Conservation (phyloP, 202 grass and related monocot genomes). For the Alloteropsis angusta region DNA sequence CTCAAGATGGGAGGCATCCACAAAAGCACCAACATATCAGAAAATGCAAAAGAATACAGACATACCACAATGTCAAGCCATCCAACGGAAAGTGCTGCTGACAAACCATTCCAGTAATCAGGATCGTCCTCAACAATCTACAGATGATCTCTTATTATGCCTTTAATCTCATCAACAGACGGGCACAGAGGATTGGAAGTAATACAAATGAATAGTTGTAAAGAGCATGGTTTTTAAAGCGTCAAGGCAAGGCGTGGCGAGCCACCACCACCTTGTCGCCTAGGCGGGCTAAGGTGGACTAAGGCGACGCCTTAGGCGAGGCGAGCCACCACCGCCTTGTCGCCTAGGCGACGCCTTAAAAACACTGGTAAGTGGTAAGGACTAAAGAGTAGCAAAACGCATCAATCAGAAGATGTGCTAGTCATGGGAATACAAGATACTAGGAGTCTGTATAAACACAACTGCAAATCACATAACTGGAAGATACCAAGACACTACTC, state of each 20-base stretch:
- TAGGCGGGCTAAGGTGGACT: no score
- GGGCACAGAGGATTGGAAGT: background rate
- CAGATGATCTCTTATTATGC: background rate
- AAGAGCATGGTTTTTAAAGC: no score
- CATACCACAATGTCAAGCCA: conserved; percentile 92
- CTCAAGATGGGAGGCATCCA: conserved; percentile 17
- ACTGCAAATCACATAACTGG: background rate
- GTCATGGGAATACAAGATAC: background rate
- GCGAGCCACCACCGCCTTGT: no score
- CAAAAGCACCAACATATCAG: conserved; percentile 12
- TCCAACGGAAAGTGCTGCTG: conserved; percentile 81
- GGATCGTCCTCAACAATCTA: conserved; percentile 76
- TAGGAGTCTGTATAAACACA: background rate
- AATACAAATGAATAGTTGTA: conserved; percentile 24
- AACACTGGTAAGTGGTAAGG: no score
- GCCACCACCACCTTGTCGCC: no score
- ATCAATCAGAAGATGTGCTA: background rate
- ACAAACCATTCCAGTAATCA: conserved; percentile 86
- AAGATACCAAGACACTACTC: background rate
- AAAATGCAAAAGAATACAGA: conserved; percentile 22
- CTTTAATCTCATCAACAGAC: conserved; percentile 16
- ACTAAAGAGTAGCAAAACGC: conserved; percentile 1
- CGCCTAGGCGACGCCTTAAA: no score
- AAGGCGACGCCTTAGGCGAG: no score
- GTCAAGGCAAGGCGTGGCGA: no score